Base-by-base conservation (phyloP, 192 early-diverging fungal genomes). In the Geranomyces variabilis region DNA sequence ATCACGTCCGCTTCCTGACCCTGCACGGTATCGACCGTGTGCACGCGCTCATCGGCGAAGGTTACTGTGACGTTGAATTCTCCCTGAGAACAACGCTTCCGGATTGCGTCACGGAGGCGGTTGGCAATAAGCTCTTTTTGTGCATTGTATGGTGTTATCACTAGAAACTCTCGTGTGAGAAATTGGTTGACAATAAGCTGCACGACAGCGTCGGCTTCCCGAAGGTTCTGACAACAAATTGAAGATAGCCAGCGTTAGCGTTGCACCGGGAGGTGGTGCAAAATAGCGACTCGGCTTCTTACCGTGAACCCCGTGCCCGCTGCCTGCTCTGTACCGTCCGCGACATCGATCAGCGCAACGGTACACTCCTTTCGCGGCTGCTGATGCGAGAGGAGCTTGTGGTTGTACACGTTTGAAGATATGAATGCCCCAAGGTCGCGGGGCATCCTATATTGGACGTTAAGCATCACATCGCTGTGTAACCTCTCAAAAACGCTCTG, bases 391-490 rank as follows among this genome's bases (percentile, higher is more conserved):
- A 22, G 14, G 48, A 68, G 33, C 66, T 34, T 49, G 47, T 34
- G 48, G 3, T 51, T 56, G 66, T 68, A 68, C 24, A 68, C 66
- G 43, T 29, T 36, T 5, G 19, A 22, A 3, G 66, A 68, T 24
- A 68, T 68, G 66, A 68, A 68, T 29, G 66, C 3, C 3, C 66
- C 66, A 51, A 68, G 66, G 34, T 68, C 66, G 66, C 34, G 1
- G 2, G 66, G 66, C 66, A 68, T 68, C 31, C 66, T 21, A 36
- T 68, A 68, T 49, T 68, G 66, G 24, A 22, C 33, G 0, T 68
- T 49, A n/a, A 68, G 66, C 66, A 68, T 68, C 26, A 56, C 66
- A 68, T 56, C 66, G 24, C 24, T 26, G 24, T 22, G 47, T 21
- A 68, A 24, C 28, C 47, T 41, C 51, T 68, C 66, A 33, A 68